Conservation (phyloP, 495 filamentous ascomycete species). For the Melanomma pulvis-pyrius region DNA sequence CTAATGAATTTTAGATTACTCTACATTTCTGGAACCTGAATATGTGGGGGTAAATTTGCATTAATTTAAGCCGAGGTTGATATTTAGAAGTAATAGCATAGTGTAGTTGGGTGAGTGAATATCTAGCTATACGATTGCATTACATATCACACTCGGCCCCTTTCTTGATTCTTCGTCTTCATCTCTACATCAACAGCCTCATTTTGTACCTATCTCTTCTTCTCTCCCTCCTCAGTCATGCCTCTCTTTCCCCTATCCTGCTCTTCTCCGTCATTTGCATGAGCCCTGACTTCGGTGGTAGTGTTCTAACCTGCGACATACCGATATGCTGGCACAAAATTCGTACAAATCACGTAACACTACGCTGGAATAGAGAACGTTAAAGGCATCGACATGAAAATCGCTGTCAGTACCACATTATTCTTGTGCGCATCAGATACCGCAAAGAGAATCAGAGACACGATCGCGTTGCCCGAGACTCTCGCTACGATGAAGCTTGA, state of each 20-base stretch:
- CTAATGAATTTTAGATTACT: too few relatives aligned
- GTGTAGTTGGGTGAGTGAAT: too few relatives aligned
- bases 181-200: neutral
- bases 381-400: slow-evolving; percentile 61
- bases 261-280: slow-evolving; percentile 39
- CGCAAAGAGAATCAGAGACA: slow-evolving; percentile 55
- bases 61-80: too few relatives aligned
- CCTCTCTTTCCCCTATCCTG: neutral
- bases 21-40: too few relatives aligned
- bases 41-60: too few relatives aligned
- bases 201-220: neutral
- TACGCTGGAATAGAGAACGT: slow-evolving; percentile 61
- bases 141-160: too few relatives aligned
- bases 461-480: slow-evolving; percentile 57
- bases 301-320: slow-evolving; percentile 63
- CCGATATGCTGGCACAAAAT: slow-evolving; percentile 64
- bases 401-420: slow-evolving; percentile 45
- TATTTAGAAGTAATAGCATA: too few relatives aligned
- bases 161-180: too few relatives aligned
- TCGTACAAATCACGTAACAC: slow-evolving; percentile 63
- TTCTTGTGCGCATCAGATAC: slow-evolving; percentile 48
- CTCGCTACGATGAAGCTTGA: slow-evolving; percentile 61
- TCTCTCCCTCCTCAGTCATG: slow-evolving; percentile 9
- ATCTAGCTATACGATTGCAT: too few relatives aligned
- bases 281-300: slow-evolving; percentile 54